These are phyloP conservation scores for Grosmannia clavigera DNA, from an alignment of 2,329 filamentous ascomycete species.

Conservation along the genomic window DNA sequence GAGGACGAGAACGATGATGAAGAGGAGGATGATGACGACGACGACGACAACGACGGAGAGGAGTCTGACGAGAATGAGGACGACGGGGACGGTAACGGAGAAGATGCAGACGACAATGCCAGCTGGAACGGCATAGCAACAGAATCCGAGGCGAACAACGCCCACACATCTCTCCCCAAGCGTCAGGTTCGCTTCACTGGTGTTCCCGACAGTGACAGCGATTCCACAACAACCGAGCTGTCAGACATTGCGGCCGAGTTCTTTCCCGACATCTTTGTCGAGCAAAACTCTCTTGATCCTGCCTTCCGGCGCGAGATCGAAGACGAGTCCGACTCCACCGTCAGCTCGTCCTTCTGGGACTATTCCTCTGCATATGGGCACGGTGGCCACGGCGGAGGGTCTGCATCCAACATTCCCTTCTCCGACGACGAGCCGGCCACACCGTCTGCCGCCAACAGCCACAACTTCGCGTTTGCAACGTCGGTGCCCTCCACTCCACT, in stretches of 20 bases:
- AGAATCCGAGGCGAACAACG: slow-evolving; percentile 20
- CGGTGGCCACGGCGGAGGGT: background rate
- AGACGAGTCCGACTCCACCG: slow-evolving; percentile 46
- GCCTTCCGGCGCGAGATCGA: slow-evolving; percentile 64
- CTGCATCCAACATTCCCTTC: slow-evolving; percentile 10
- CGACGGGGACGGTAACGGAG: slow-evolving; percentile 26
- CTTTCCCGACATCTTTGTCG: slow-evolving; percentile 68
- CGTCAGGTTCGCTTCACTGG: slow-evolving; percentile 66
- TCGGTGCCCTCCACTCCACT: background rate
- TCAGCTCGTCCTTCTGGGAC: slow-evolving; percentile 52
- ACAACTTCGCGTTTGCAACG: background rate
- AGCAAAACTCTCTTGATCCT: slow-evolving; percentile 61
- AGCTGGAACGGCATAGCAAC: slow-evolving; percentile 31
- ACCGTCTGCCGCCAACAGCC: background rate
- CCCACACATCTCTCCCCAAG: slow-evolving; percentile 21
- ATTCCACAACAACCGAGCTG: slow-evolving; percentile 42
- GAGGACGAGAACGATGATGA: slow-evolving; percentile 26
- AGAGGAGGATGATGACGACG: slow-evolving; percentile 22
- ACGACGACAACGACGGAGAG: slow-evolving; percentile 14
- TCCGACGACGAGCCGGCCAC: slow-evolving; percentile 19
- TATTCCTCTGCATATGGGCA: slow-evolving; percentile 33
- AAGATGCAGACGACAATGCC: slow-evolving; percentile 25
- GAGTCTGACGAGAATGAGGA: slow-evolving; percentile 27
- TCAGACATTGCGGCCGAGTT: slow-evolving; percentile 52
- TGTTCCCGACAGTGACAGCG: slow-evolving; percentile 53